These are phyloP conservation scores for Sporothrix inflata DNA, from an alignment of 2,329 filamentous ascomycete genomes.

Conservation along the genomic window DNA sequence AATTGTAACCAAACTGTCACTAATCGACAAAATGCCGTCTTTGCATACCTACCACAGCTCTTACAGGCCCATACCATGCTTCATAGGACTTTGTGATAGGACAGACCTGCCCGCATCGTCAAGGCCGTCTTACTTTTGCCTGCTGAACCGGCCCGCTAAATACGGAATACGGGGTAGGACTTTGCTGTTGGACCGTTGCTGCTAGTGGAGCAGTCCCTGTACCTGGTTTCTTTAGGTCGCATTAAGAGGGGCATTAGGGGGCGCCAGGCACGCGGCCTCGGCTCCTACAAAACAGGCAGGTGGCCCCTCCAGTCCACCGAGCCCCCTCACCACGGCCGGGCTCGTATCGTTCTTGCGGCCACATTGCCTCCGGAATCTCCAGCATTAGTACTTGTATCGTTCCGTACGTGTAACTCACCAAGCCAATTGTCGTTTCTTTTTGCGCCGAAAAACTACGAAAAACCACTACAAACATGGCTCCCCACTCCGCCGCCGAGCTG, in stretches of 20 bases:
- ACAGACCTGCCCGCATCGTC: not conserved
- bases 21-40: too few relatives aligned
- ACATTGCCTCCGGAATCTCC: not conserved
- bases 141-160: not conserved
- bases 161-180: not conserved
- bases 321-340: not conserved
- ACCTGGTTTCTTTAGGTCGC: not conserved
- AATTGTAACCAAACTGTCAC: not conserved
- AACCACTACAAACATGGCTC: not conserved
- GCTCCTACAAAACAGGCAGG: not conserved
- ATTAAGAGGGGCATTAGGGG: not conserved
- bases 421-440: too few relatives aligned
- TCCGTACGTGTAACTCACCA: too few relatives aligned
- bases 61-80: not conserved
- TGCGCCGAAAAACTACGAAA: too few relatives aligned
- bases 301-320: conserved; percentile 2
- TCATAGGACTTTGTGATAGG: not conserved
- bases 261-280: not conserved
- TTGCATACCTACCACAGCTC: not conserved
- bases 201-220: conserved; percentile 1
- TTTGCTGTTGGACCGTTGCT: not conserved
- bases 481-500: conserved; percentile 38
- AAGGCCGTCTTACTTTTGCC: not conserved
- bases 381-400: not conserved
- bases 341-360: not conserved